Evolutionary conservation across 192 early-diverging fungal genomes (phyloP), one percentile per base, ranked within the genome.

Genomic region (Linnemannia hyalina): DNA sequence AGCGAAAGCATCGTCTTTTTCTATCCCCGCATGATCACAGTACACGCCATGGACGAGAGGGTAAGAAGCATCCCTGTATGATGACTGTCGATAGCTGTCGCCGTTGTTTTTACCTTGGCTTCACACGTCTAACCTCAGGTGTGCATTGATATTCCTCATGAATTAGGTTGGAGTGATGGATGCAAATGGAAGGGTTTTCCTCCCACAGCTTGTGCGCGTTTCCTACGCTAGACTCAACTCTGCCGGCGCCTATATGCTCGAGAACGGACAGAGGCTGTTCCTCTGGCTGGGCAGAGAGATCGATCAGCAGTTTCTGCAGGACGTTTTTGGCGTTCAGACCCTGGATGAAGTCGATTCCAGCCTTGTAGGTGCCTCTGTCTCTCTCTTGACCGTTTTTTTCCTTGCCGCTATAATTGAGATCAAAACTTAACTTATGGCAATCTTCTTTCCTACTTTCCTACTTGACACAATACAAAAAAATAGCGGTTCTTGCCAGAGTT

Each of bases 231-330:
- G 97, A 70, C 83, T 99, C 20, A 92, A 96, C 47, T 88, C 92
- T 0, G 78, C 88, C 7, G 97, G 97, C 1, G 94, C 94, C 2
- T 99, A 97, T 86, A 55, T 99, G 38, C 80, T 98, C 57, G 97
- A 98, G 88, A 97, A 97, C 80, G 94, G 96, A 10, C 91, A 95
- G 70, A 83, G 85, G 52, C 81, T 98, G 85, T 93, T 91, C 70
- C 85, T 98, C 29, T 99, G 97, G 97, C 78, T 99, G 22, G 98
- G 98, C 11, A 90, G 93, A 10, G 91, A 96, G 70, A 82, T 93
- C 16, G 70, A 95, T 22, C 23, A 84, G 9, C 89, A 93, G 44
- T 91, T 94, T 72, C 78, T 99, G 26, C 89, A 91, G 69, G 92
- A 92, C 8, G 88, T 96, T 11, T 97, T 99, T 91, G 98, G 97